phyloP scores from a whole-genome alignment of 163 green algal species.

The Trebouxiophyceae sp. region DNA sequence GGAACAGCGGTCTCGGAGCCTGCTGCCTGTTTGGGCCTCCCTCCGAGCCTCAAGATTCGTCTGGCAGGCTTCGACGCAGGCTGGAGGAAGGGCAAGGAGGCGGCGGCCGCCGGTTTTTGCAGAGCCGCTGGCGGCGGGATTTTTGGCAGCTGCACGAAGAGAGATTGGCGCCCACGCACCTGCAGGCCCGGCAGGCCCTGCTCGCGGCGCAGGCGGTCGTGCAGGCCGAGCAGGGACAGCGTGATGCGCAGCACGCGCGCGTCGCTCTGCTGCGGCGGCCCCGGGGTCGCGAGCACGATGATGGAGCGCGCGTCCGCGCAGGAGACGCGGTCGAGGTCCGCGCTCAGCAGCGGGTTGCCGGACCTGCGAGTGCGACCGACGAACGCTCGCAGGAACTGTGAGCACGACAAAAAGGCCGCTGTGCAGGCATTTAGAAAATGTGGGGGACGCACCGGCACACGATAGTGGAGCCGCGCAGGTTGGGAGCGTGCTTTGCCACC shows the following conservation, averaged over 20 bases:
- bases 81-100: too few species aligned
- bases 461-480: constrained; percentile 34
- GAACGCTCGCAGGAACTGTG: too few species aligned
- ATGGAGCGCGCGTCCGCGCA: constrained; percentile 25
- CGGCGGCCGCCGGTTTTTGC: too few species aligned
- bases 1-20: neutral
- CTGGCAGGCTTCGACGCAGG: too few species aligned
- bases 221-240: constrained; percentile 35
- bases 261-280: constrained; percentile 19
- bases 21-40: constrained; percentile 2
- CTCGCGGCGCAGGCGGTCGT: constrained; percentile 14
- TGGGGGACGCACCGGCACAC: constrained; percentile 32
- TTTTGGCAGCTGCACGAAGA: too few species aligned
- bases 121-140: too few species aligned
- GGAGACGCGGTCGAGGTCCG: constrained; percentile 42
- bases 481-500: constrained; percentile 20
- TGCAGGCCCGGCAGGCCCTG: constrained; percentile 1
- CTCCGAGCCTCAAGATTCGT: too few species aligned
- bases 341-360: constrained; percentile 32
- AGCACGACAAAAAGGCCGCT: too few species aligned
- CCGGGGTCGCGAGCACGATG: constrained; percentile 38
- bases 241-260: constrained; percentile 35
- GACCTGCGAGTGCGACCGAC: constrained; percentile 11
- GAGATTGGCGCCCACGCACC: too few species aligned
- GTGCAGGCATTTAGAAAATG: too few species aligned